Conservation (phyloP, 768 basidiomycete species). For the Wakefieldia striispora region DNA sequence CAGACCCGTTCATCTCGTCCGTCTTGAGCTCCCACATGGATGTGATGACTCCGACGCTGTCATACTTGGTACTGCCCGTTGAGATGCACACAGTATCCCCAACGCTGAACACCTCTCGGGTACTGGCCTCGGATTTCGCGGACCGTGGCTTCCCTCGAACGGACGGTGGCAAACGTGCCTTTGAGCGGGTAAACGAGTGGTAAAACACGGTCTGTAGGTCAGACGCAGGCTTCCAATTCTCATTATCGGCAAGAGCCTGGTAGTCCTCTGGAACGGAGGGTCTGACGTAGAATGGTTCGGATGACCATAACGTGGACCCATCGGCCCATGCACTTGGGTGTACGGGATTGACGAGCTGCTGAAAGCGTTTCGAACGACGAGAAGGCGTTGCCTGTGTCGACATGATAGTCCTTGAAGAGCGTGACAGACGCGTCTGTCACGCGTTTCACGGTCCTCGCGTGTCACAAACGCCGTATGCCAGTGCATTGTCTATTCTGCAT, state of each 20-base stretch:
- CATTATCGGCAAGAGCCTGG: slow-evolving; percentile 25
- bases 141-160: slow-evolving; percentile 11
- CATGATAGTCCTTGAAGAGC: slow-evolving; percentile 7
- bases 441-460: no score
- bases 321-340: slow-evolving; percentile 28
- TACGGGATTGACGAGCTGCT: slow-evolving; percentile 31
- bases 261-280: slow-evolving; percentile 26
- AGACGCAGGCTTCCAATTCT: slow-evolving; percentile 18
- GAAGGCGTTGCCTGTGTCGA: slow-evolving; percentile 29
- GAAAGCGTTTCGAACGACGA: slow-evolving; percentile 37
- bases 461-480: no score
- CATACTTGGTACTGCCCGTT: slow-evolving; percentile 40
- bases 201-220: slow-evolving; percentile 29
- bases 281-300: slow-evolving; percentile 22
- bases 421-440: slow-evolving; percentile 23
- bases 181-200: slow-evolving; percentile 26
- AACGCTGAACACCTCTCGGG: slow-evolving; percentile 41
- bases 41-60: slow-evolving; percentile 68
- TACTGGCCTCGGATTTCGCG: slow-evolving; percentile 5
- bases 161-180: slow-evolving; percentile 14
- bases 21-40: slow-evolving; percentile 60
- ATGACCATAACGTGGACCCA: slow-evolving; percentile 27
- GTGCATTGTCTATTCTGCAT: no score
- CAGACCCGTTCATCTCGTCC: slow-evolving; percentile 18
- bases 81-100: slow-evolving; percentile 70